Evolutionary conservation across 768 basidiomycete species (phyloP).

Genomic region (Mycena sanguinolenta): DNA sequence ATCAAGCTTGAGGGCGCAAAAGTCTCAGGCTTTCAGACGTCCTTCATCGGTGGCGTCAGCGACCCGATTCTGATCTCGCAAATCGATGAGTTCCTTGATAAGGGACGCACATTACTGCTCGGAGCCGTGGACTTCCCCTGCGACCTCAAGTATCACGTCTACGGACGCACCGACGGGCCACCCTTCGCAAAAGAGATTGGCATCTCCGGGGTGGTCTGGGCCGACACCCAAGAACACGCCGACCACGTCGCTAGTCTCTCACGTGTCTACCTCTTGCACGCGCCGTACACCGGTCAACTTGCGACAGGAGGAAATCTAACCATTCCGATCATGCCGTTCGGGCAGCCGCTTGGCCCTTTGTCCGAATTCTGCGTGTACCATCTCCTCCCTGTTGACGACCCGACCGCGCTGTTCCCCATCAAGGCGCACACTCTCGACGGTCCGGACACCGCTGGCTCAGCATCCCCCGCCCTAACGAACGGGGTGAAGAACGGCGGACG

Average conservation of each 20-base stretch:
- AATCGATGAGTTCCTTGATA: neutral
- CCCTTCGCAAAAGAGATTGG: neutral
- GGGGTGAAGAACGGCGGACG: neutral
- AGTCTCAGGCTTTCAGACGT: neutral
- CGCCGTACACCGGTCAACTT: neutral
- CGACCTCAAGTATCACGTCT: neutral
- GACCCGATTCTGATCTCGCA: constrained; percentile 2
- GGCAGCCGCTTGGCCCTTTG: neutral
- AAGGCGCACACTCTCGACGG: neutral
- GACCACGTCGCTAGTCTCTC: neutral
- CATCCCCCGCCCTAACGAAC: neutral
- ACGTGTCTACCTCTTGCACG: neutral
- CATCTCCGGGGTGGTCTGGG: neutral
- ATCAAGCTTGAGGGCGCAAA: neutral
- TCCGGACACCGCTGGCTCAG: neutral
- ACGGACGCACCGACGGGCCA: neutral
- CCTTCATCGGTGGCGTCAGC: neutral
- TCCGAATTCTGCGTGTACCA: constrained; percentile 1
- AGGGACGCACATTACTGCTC: neutral
- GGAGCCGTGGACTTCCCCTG: neutral
- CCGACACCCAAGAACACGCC: neutral
- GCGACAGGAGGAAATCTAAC: neutral
- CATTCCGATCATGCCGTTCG: neutral
- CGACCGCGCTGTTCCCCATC: neutral
- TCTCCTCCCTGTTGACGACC: constrained; percentile 1